Evolutionary conservation across 2,329 filamentous ascomycete species (phyloP), one percentile per base, ranked within the genome.

Genomic region (Phoma herbarum): DNA sequence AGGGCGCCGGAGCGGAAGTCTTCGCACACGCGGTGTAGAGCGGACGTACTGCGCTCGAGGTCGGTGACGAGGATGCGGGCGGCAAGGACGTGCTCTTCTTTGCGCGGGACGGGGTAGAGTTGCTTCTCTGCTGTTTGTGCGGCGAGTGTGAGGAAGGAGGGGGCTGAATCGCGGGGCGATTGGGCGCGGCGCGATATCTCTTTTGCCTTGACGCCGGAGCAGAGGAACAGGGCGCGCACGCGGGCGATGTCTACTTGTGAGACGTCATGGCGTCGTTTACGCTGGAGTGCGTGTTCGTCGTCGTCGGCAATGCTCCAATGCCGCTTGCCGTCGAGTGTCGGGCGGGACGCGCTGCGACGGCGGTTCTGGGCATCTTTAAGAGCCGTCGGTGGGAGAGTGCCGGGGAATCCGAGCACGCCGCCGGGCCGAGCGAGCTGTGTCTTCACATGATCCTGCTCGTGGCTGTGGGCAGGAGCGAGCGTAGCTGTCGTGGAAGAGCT

Each of bases 141-240:
- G 2, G 78, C 79, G 10, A 73, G 69, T 10, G 45, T 73, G 33
- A 81, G 75, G 43, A 79, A 79, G 4, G 61, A 51, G 0, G 75
- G 65, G 3, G 73, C 65, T 22, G 74, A 49, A 2, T 69, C 60
- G 14, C 75, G 74, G 0, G 73, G 63, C 33, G 82, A 81, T 43
- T 88, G 78, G 4, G 90, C 88, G 45, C 89, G 86, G 4, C 88
- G 85, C 26, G 84, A 83, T 53, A 97, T 91, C 71, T 95, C 91
- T 69, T 88, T 88, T 0, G 94, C 93, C 78, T 96, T 96, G 71
- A 97, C 88, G n/a, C 93, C 93, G 0, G 92, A 92, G 62, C 89
- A 90, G 22, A 96, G 82, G 39, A 97, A 85, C 9, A 96, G 82
- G 0, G 92, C 86, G 57, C 88, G 85, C 2, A 93, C 84, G n/a